Percentiles rank a stretch among this genome's conserved stretches.
These are phyloP conservation scores for Saccharomyces paradoxus DNA, from an alignment of 805 yeast genomes.

Conservation along the genomic window DNA sequence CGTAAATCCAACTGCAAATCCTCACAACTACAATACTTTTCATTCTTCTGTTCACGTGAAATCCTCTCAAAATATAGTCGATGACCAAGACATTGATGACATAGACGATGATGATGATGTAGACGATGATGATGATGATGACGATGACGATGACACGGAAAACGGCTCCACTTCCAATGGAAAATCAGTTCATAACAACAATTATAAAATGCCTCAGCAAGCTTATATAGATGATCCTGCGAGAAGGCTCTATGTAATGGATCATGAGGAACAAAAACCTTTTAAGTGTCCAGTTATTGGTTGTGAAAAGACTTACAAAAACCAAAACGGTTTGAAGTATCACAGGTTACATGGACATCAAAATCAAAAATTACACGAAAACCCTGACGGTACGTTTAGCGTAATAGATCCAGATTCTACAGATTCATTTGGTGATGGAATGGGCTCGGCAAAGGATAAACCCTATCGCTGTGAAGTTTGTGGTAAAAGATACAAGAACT, in stretches of 20 bases:
- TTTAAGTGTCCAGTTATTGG: slow-evolving; percentile 97
- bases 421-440: slow-evolving; percentile 85
- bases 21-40: slow-evolving; percentile 1
- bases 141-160: slow-evolving; percentile 11
- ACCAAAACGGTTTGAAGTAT: slow-evolving; percentile 94
- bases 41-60: slow-evolving; percentile 1
- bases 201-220: slow-evolving; percentile 27
- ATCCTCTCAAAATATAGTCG: not conserved
- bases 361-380: slow-evolving; percentile 82
- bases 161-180: slow-evolving; percentile 4
- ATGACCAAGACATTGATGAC: not conserved
- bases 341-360: slow-evolving; percentile 96
- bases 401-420: slow-evolving; percentile 87
- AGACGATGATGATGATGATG: slow-evolving; percentile 21
- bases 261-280: slow-evolving; percentile 86
- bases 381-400: slow-evolving; percentile 86
- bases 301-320: slow-evolving; percentile 93
- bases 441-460: slow-evolving; percentile 93
- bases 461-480: slow-evolving; percentile 98
- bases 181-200: slow-evolving; percentile 2
- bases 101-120: slow-evolving; percentile 4
- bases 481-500: slow-evolving; percentile 91
- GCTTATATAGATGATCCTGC: slow-evolving; percentile 96
- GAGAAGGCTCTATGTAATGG: slow-evolving; percentile 84
- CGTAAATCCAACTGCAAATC: slow-evolving; percentile 6